These are phyloP conservation scores for Pilobolus umbonatus DNA, from an alignment of 192 early-diverging fungal genomes.

Conservation along the genomic window DNA sequence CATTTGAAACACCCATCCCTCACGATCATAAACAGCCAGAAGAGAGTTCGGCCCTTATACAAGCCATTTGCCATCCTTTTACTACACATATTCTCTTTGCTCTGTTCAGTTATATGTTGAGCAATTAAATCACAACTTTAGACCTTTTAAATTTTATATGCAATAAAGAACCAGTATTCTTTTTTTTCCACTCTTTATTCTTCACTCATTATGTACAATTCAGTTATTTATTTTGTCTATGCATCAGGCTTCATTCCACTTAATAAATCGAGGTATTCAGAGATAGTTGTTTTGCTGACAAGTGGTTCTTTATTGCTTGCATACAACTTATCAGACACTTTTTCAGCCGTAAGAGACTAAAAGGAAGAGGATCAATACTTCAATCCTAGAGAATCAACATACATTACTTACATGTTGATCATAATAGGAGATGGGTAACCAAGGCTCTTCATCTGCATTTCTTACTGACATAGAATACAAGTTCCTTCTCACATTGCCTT, in stretches of 20 bases:
- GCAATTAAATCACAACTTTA: too few species aligned
- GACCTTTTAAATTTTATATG: too few species aligned
- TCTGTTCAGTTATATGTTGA: too few species aligned
- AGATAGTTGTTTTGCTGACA: constrained; percentile 29
- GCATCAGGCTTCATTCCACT: constrained; percentile 8
- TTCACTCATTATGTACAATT: too few species aligned
- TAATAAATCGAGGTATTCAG: constrained; percentile 28
- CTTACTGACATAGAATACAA: constrained; percentile 54
- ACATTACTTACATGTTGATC: constrained; percentile 44
- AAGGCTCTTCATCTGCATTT: constrained; percentile 67
- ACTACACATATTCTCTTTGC: too few species aligned
- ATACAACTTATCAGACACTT: constrained; percentile 37
- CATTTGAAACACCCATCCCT: too few species aligned
- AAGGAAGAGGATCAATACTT: not conserved
- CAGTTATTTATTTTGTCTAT: too few species aligned
- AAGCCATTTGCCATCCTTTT: too few species aligned
- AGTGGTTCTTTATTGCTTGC: constrained; percentile 27
- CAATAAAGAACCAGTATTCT: too few species aligned
- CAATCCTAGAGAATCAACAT: not conserved
- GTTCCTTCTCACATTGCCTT: constrained; percentile 56
- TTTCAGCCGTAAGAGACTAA: constrained; percentile 28
- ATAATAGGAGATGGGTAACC: constrained; percentile 63
- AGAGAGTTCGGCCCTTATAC: too few species aligned
- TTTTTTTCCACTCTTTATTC: too few species aligned
- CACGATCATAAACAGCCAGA: too few species aligned